Base-by-base conservation (phyloP, 495 filamentous ascomycete genomes). In the Hyaloscypha variabilis region DNA sequence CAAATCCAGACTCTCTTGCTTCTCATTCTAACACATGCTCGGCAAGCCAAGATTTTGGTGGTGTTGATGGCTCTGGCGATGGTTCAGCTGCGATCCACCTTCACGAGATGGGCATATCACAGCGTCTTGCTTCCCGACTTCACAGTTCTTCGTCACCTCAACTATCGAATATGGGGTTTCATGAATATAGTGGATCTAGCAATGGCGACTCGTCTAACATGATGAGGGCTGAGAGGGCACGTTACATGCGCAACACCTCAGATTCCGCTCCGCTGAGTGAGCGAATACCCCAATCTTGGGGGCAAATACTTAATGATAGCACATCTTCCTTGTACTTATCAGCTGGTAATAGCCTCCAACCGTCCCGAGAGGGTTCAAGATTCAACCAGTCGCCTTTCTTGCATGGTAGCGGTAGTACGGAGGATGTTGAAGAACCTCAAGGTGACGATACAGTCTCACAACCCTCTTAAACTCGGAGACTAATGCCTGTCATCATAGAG, bases 51-150 rank as follows among this genome's bases (percentile, higher is more conserved):
- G 63, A 66, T 58, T 65, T 73, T 31, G 71, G 68, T 28, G 71
- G 71, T 26, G 68, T 71, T 29, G 71, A 71, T 55, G 71, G 69
- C 8, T 25, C n/a, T 36, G 69, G 36, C 24, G 58, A 72, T 54
- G 55, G 21, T 14, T n/a, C 19, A 3, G 21, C 31, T 31, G 30
- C 52, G 28, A 39, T 67, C 24, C 67, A 67, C 51, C 60, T 70
- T 3, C 62, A 70, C n/a, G 68, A 70, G 46, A 73, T 69, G 68
- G 57, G 31, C 10, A 69, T 70, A 49, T 65, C 68, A 26, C 58
- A 64, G 50, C 31, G 30, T 11, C 61, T 70, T 31, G 62, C 63
- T 46, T 65, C 65, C 8, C 60, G 30, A 49, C 25, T 68, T 28
- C 59, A 68, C 24, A 65, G 57, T 24, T 68, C 65, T n/a, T 36